Conservation (phyloP, 73 alveolate genomes). For the Uronychia setigera region DNA sequence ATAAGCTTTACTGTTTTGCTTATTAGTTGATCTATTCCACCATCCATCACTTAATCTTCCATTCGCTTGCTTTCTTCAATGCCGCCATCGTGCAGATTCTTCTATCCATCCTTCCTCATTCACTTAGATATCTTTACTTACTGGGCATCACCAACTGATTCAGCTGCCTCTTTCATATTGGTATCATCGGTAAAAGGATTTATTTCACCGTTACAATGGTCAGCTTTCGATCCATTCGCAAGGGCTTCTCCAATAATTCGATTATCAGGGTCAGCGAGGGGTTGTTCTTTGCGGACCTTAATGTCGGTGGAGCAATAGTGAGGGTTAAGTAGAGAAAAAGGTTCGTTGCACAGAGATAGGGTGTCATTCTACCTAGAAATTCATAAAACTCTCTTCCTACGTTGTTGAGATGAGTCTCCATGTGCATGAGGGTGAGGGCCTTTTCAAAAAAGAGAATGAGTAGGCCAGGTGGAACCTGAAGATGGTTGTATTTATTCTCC, state of each 20-base stretch:
- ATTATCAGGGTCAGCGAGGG: background rate
- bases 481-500: constrained; percentile 59
- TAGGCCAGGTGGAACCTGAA: constrained; percentile 61
- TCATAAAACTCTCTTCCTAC: constrained; percentile 4
- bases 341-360: constrained; percentile 43
- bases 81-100: too few relatives aligned
- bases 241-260: background rate
- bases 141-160: too few relatives aligned
- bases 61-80: too few relatives aligned
- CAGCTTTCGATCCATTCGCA: too few relatives aligned
- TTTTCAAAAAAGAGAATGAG: constrained; percentile 56
- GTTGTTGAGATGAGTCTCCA: constrained; percentile 59
- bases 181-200: too few relatives aligned
- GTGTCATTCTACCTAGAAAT: constrained; percentile 37
- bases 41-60: too few relatives aligned
- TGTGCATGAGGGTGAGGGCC: constrained; percentile 69
- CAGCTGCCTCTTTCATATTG: too few relatives aligned
- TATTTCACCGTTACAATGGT: too few relatives aligned
- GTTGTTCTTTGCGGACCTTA: background rate
- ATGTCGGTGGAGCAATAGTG: constrained; percentile 52
- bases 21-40: too few relatives aligned
- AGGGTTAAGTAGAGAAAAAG: constrained; percentile 62
- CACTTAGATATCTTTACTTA: too few relatives aligned
- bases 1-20: too few relatives aligned
- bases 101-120: background rate